Evolutionary conservation across 495 filamentous ascomycete species (phyloP), one percentile per base, ranked within the genome.

Genomic region (Aspergillus asperescens): DNA sequence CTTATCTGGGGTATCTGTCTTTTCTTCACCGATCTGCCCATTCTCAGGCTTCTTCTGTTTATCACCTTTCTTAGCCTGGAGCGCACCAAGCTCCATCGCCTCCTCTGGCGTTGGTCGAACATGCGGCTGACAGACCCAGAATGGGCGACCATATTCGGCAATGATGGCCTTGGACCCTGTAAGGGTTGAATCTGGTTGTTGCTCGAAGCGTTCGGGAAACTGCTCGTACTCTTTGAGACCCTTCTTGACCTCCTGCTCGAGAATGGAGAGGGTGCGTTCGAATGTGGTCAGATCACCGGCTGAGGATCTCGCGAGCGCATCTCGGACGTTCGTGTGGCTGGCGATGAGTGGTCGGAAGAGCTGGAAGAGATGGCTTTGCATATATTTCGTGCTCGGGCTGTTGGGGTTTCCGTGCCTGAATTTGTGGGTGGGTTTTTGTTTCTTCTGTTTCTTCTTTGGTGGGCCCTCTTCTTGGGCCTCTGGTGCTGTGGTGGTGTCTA

Each of bases 361-460:
- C 63, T 95, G 86, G 75, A 99, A 99, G 29, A 96, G 78, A 68
- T 99, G 93, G 3, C 87, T 79, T 63, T 96, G 92, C 75, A 99
- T 87, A 24, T 22, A 34, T 31, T 45, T 47, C 25, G 82, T 82
- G n/a, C 79, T 73, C 20, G 94, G 72, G 59, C 89, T 96, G 6
- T 90, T 81, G 23, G 84, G 84, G 12, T 70, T 69, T 22, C 64
- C 51, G 43, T 68, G 71, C 57, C 80, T 74, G 27, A 69, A 57
- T 61, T 77, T 78, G 34, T 71, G 64, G 18, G 75, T 72, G n/a
- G 16, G 13, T 16, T 35, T 35, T 35, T 35, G 32, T 35, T 35
- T 35, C 62, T 82, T 84, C 55, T 82, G 81, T 61, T 82, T 87
- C 67, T 92, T 91, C 32, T 64, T 63, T 5, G 70, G 72, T 8